Evolutionary conservation across 306 rosid species (phyloP).

Genomic region (Acacia confusa): DNA sequence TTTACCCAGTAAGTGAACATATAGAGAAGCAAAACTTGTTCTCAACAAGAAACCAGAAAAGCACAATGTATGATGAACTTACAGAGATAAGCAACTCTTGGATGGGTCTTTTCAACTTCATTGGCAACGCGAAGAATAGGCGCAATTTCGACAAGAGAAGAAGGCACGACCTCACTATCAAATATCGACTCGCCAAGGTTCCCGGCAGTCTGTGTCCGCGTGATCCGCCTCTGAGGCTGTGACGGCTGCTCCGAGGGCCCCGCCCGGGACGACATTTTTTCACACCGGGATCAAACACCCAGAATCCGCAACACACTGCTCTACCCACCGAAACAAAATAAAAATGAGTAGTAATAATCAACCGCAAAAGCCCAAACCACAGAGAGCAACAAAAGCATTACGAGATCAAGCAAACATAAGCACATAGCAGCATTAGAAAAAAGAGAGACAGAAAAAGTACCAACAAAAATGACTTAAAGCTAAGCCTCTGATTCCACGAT

Average conservation of each 20-base stretch:
- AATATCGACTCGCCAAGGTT: conserved; percentile 83
- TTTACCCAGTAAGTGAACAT: background rate
- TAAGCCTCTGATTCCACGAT: conserved; percentile 22
- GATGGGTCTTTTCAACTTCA: conserved; percentile 89
- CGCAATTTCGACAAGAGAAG: conserved; percentile 86
- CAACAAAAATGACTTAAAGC: conserved; percentile 14
- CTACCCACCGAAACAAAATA: background rate
- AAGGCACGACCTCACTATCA: conserved; percentile 96
- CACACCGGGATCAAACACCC: conserved; percentile 29
- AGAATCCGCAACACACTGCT: conserved; percentile 6
- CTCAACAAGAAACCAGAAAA: background rate
- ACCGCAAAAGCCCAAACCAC: background rate
- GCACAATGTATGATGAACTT: conserved; percentile 28
- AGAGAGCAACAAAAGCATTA: background rate
- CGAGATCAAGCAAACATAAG: background rate
- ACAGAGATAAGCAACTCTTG: conserved; percentile 98
- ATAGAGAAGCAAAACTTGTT: background rate
- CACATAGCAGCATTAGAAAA: background rate
- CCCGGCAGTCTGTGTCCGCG: conserved; percentile 91
- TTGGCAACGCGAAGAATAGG: conserved; percentile 98
- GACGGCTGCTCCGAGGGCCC: conserved; percentile 61
- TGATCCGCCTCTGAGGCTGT: conserved; percentile 65
- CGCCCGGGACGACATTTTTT: conserved; percentile 64
- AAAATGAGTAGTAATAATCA: background rate
- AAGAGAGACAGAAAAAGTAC: conserved; percentile 9